Evolutionary conservation across 2,329 filamentous ascomycete species (phyloP).

Genomic region (Stachybotrys elegans): DNA sequence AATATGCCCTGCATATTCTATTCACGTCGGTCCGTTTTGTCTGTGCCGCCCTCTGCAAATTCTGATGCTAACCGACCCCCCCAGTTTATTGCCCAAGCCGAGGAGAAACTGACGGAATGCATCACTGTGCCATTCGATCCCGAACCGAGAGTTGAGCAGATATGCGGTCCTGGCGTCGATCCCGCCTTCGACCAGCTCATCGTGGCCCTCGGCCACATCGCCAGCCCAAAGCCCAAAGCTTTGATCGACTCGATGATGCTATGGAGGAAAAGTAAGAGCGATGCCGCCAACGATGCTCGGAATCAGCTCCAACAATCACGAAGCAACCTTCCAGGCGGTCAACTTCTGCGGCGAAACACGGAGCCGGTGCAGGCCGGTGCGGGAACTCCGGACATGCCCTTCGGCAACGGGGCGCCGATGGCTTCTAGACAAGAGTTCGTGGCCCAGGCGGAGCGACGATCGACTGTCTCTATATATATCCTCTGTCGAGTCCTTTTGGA

Average conservation of each 20-base stretch:
- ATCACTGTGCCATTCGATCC: constrained; percentile 74
- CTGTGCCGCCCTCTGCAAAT: not conserved
- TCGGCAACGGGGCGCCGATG: constrained; percentile 32
- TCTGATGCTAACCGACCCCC: constrained; percentile 13
- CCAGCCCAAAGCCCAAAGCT: constrained; percentile 87
- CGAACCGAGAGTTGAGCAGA: constrained; percentile 78
- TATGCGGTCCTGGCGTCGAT: constrained; percentile 88
- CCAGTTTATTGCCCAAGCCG: constrained; percentile 90
- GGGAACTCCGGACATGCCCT: constrained; percentile 20
- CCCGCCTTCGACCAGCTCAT: constrained; percentile 91
- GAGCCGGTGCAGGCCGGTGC: constrained; percentile 49
- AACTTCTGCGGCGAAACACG: constrained; percentile 66
- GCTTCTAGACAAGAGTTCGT: constrained; percentile 64
- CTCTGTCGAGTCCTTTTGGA: constrained; percentile 90
- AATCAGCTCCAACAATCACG: constrained; percentile 50
- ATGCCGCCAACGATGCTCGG: constrained; percentile 70
- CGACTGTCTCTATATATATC: constrained; percentile 92
- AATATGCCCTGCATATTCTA: constrained; percentile 93
- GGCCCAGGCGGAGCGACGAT: constrained; percentile 77
- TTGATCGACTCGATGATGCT: constrained; percentile 97
- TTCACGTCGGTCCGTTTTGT: constrained; percentile 72
- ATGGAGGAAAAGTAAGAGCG: constrained; percentile 94
- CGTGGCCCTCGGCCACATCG: constrained; percentile 87
- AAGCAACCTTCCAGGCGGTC: constrained; percentile 35
- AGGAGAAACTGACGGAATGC: constrained; percentile 89